phyloP scores from a whole-genome alignment of 2,329 filamentous ascomycete species.

The Xylaria digitata region DNA sequence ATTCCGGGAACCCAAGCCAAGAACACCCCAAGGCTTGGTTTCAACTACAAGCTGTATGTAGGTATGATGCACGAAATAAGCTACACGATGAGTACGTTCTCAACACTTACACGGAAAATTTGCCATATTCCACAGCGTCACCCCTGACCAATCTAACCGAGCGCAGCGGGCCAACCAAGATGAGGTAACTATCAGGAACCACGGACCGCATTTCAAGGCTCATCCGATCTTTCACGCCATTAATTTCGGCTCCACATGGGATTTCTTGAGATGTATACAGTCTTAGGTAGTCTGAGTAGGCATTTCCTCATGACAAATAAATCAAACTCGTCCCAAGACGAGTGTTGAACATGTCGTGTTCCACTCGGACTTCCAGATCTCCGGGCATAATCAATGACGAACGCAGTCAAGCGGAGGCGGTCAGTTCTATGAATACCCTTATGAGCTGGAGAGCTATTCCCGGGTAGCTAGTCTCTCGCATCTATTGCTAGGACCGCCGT shows the following conservation, averaged over 20 bases:
- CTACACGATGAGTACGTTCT: background rate
- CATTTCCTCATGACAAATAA: background rate
- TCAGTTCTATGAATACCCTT: background rate
- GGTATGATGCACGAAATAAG: background rate
- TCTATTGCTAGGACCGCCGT: background rate
- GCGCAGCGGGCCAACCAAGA: no score
- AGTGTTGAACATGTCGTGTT: background rate
- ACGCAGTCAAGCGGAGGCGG: no score
- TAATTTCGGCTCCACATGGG: background rate
- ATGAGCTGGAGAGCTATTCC: background rate
- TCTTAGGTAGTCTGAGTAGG: background rate
- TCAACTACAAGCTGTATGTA: background rate
- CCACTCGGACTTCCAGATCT: background rate
- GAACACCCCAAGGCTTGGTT: background rate
- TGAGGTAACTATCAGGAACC: background rate
- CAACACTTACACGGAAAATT: background rate
- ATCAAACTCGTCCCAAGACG: background rate
- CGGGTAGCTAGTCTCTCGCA: background rate
- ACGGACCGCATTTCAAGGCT: no score
- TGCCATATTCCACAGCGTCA: background rate
- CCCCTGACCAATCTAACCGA: background rate
- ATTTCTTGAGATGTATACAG: background rate
- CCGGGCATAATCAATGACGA: background rate
- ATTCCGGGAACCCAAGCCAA: background rate
- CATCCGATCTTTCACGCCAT: background rate